Percentiles rank a stretch among this genome's conserved stretches.
Conservation (phyloP, 306 rosid genomes). For the Prosopis cineraria region DNA sequence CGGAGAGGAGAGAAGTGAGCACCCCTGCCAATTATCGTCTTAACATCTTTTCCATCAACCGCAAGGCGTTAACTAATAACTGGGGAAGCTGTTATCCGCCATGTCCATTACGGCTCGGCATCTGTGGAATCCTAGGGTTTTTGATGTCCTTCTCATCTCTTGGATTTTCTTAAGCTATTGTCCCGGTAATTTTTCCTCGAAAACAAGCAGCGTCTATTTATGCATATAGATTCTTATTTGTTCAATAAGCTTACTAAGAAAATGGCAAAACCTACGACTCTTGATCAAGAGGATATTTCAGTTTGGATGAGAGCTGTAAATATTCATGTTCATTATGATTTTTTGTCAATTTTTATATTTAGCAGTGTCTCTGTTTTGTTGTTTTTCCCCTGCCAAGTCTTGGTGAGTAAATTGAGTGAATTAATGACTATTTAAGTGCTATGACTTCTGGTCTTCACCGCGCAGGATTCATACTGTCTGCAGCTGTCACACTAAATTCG, state of each 20-base stretch:
- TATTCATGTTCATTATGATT: background rate
- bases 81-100: slow-evolving; percentile 3
- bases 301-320: background rate
- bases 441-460: background rate
- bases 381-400: background rate
- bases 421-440: background rate
- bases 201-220: background rate
- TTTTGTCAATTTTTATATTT: background rate
- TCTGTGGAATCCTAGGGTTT: slow-evolving; percentile 34
- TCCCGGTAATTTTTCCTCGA: slow-evolving; percentile 51
- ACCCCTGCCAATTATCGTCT: slow-evolving; percentile 20
- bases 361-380: background rate
- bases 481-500: slow-evolving; percentile 63
- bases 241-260: background rate
- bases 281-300: background rate
- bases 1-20: background rate
- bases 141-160: slow-evolving; percentile 33
- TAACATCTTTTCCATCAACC: background rate
- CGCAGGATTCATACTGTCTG: slow-evolving; percentile 59
- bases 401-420: background rate
- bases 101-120: slow-evolving; percentile 52
- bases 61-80: background rate
- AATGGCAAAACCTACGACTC: background rate
- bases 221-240: background rate
- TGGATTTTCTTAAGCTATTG: slow-evolving; percentile 44